Evolutionary conservation across 345 rosid genomes (phyloP), one percentile per base, ranked within the genome.

Genomic region (Arabis alpina): DNA sequence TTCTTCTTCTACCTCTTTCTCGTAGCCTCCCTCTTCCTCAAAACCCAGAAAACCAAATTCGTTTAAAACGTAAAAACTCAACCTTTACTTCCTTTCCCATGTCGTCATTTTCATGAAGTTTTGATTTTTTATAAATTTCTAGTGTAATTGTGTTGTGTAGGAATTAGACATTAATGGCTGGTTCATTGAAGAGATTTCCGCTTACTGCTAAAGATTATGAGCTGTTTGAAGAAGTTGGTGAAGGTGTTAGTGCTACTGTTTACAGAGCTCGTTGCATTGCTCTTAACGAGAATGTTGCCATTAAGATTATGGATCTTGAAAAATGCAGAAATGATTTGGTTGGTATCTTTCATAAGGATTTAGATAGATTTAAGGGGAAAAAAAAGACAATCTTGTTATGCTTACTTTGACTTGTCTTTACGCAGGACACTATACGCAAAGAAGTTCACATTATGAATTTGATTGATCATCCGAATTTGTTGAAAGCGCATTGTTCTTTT

Each of bases 181-280:
- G 49, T 56, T 30, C 55, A 41, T 63, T 80, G 61, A 91, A 84
- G 74, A 82, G 74, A 71, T 88, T 66, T 71, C 93, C 97, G 13
- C 77, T 85, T 4, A 56, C 47, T 70, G 86, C 91, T 15, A 84
- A 83, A 19, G 96, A 88, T 47, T 91, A 91, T 48, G 86, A 78
- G 66, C 76, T 86, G 30, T 91, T 84, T 44, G 96, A 91, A 78
- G 96, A 87, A 44, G 87, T 88, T 24, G 97, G 97, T 10, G 91
- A 88, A 78, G 96, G 97, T 68, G 93, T 87, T 63, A 88, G 96
- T 40, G 96, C 97, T 67, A 82, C 84, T 27, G 97, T 91, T 28
- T 75, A 77, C 49, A 86, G 85, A 80, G 96, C 96, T 67, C 88
- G 84, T 4, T 91, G 97, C 79, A 73, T 87, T 75, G 87, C 90